Conservation (phyloP, 257 asterid genomes). For the Solanum chmielewskii region DNA sequence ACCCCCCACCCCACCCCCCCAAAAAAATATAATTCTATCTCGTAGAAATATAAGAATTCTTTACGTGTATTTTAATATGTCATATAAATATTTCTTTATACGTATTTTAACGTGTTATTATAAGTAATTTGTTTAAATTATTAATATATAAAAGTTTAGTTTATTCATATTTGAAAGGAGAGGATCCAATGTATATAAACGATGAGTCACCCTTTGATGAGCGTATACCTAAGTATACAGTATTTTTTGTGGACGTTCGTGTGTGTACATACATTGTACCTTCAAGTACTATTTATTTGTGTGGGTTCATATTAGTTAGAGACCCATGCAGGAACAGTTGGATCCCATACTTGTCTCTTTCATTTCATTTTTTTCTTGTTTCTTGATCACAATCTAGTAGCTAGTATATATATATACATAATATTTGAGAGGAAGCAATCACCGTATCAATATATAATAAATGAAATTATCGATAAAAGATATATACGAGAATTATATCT, state of each 20-base stretch:
- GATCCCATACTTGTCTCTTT: not conserved
- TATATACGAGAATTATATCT: not conserved
- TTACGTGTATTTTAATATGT: not conserved
- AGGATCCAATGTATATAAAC: too few species aligned
- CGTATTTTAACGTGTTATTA: not conserved
- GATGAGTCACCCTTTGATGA: not conserved
- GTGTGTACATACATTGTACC: constrained; percentile 63
- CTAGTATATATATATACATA: too few species aligned
- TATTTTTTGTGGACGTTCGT: not conserved
- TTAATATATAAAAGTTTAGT: not conserved
- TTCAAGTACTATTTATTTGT: constrained; percentile 44
- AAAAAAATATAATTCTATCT: not conserved
- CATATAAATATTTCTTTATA: rapidly evolving
- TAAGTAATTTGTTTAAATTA: not conserved
- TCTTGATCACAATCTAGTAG: not conserved
- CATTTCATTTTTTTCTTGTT: not conserved
- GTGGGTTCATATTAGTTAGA: not conserved
- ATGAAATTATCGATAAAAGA: not conserved
- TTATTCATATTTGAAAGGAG: too few species aligned
- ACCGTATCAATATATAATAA: not conserved
- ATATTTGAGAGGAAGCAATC: not conserved
- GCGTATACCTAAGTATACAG: not conserved
- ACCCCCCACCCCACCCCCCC: not conserved
- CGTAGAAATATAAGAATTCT: not conserved
- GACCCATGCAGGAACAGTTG: not conserved